phyloP scores from a whole-genome alignment of 2,329 filamentous ascomycete species.

The Ceratocystis ficicola region DNA sequence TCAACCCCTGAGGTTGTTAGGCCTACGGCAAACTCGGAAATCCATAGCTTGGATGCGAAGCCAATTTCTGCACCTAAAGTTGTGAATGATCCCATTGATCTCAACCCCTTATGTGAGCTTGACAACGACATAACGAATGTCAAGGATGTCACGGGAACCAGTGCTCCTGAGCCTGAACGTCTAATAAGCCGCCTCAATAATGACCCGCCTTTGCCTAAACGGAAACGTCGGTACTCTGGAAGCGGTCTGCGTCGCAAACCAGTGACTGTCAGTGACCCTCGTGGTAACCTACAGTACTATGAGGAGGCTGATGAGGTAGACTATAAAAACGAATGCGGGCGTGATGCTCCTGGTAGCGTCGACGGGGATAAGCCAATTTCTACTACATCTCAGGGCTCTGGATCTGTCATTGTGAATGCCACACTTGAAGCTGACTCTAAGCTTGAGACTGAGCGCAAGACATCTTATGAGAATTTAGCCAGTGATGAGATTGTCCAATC shows the following conservation, averaged over 20 bases:
- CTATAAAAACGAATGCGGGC: constrained; percentile 58
- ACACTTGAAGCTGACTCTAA: constrained; percentile 12
- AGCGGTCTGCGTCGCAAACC: constrained; percentile 67
- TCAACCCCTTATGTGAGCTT: constrained; percentile 6
- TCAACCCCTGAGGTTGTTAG: constrained; percentile 10
- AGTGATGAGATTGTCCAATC: constrained; percentile 4
- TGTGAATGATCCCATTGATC: not conserved
- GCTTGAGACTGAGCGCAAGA: not conserved
- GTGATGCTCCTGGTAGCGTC: constrained; percentile 21
- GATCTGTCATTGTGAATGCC: not conserved
- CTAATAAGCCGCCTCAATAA: constrained; percentile 22
- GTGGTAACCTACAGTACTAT: constrained; percentile 77
- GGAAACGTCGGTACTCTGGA: constrained; percentile 70
- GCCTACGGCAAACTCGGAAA: not conserved
- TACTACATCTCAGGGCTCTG: not conserved
- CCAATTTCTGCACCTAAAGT: not conserved
- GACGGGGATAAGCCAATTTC: constrained; percentile 23
- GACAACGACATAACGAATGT: constrained; percentile 27
- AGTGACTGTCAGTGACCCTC: constrained; percentile 54
- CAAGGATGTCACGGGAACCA: constrained; percentile 50
- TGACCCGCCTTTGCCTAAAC: constrained; percentile 29
- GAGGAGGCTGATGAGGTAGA: constrained; percentile 79
- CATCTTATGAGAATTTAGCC: not conserved
- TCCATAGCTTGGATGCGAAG: not conserved
- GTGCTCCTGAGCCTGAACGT: constrained; percentile 51